A percentile compares a stretch with the other conserved stretches of the same genome.
Conservation (phyloP, 2,329 filamentous ascomycete genomes). For the Aspergillus tubingensis region DNA sequence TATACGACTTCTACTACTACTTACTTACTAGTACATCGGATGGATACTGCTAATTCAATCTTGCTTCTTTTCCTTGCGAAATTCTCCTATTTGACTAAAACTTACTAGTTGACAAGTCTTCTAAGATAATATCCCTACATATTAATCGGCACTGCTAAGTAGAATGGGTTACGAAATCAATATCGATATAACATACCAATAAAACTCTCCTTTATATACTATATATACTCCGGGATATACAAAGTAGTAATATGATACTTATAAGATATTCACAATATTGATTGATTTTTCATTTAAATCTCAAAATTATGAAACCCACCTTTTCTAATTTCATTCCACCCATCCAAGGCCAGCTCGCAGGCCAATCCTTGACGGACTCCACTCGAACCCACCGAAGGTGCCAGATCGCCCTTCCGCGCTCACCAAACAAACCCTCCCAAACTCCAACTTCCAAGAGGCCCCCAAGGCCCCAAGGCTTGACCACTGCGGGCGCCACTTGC, state of each 20-base stretch:
- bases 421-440: conserved; percentile 16
- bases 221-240: background rate
- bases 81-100: no score
- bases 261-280: no score
- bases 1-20: no score
- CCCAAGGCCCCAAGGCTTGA: conserved; percentile 18
- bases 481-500: conserved; percentile 24
- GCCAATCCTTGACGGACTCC: conserved; percentile 12
- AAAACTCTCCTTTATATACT: background rate
- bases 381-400: conserved; percentile 20
- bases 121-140: no score
- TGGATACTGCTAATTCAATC: no score
- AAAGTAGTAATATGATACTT: background rate
- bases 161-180: no score
- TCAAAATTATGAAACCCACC: background rate
- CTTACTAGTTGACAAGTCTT: no score
- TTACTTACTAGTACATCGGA: no score
- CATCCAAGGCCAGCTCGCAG: conserved; percentile 16
- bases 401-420: conserved; percentile 22
- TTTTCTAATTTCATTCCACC: background rate
- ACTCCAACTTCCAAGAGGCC: conserved; percentile 1
- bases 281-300: background rate
- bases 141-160: no score
- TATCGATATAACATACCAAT: no score
- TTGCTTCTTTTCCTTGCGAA: no score